Conservation (phyloP, 768 basidiomycete species). For the Cyathus striatus region DNA sequence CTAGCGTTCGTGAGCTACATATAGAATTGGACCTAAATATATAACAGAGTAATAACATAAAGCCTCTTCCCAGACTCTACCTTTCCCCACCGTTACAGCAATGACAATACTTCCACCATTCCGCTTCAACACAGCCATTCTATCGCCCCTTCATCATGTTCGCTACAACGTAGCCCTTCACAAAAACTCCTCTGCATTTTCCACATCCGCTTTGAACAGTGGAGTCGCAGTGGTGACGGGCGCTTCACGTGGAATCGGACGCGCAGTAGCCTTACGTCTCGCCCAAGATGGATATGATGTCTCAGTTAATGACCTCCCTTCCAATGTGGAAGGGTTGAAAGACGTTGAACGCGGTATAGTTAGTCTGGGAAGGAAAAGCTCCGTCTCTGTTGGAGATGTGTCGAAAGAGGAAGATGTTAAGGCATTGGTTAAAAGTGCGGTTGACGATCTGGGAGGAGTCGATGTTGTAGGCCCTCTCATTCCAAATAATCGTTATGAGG, state of each 20-base stretch:
- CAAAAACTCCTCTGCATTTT: too few relatives aligned
- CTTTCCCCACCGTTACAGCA: too few relatives aligned
- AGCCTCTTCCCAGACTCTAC: too few relatives aligned
- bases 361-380: slow-evolving; percentile 9
- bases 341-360: slow-evolving; percentile 13
- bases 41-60: too few relatives aligned
- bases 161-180: too few relatives aligned
- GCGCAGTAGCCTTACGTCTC: slow-evolving; percentile 13
- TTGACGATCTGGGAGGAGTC: slow-evolving; percentile 14
- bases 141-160: too few relatives aligned
- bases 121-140: too few relatives aligned
- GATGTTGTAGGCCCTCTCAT: slow-evolving; percentile 28
- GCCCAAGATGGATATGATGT: slow-evolving; percentile 15
- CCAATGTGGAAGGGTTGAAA: not conserved
- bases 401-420: slow-evolving; percentile 15
- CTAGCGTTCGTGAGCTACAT: too few relatives aligned
- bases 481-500: not conserved
- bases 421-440: slow-evolving; percentile 11
- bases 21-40: too few relatives aligned
- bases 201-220: too few relatives aligned
- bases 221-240: slow-evolving; percentile 11
- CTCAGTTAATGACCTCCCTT: slow-evolving; percentile 30
- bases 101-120: too few relatives aligned
- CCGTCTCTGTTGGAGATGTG: slow-evolving; percentile 13
- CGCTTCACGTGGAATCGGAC: slow-evolving; percentile 11